A percentile compares a stretch with the other conserved stretches of the same genome.
Evolutionary conservation across 345 rosid genomes (phyloP).

Genomic region (Jatropha curcas): DNA sequence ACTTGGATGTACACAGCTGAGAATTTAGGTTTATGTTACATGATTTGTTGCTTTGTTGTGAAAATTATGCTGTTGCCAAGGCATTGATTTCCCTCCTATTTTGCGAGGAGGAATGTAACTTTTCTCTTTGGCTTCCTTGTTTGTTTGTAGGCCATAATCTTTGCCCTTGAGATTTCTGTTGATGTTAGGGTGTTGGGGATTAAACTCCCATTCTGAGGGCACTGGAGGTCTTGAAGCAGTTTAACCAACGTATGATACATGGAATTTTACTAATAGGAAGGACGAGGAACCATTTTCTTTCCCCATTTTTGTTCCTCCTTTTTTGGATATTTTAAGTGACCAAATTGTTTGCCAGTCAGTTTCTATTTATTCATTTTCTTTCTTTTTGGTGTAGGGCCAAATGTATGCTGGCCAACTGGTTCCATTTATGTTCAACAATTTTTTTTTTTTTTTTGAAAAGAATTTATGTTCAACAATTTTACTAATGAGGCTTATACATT

Average conservation of each 20-base stretch:
- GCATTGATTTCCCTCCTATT: conserved; percentile 25
- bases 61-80: conserved; percentile 23
- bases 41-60: conserved; percentile 20
- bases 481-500: too few species aligned
- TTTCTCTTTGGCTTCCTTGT: conserved; percentile 12
- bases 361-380: neutral
- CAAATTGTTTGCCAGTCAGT: neutral
- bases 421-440: neutral
- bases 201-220: neutral
- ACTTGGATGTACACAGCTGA: conserved; percentile 75
- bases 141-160: conserved; percentile 21
- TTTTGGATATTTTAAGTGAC: neutral
- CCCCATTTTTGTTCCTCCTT: neutral
- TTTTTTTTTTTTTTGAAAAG: too few species aligned
- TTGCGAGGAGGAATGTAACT: conserved; percentile 26
- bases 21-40: conserved; percentile 45
- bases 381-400: neutral
- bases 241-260: neutral
- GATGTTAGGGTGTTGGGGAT: conserved; percentile 2
- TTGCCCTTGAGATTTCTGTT: conserved; percentile 15
- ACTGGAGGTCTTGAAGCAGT: conserved; percentile 1
- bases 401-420: neutral
- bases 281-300: neutral
- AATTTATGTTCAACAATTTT: too few species aligned
- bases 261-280: neutral